Conservation (phyloP, 2,329 filamentous ascomycete genomes). For the Nothophoma quercina region DNA sequence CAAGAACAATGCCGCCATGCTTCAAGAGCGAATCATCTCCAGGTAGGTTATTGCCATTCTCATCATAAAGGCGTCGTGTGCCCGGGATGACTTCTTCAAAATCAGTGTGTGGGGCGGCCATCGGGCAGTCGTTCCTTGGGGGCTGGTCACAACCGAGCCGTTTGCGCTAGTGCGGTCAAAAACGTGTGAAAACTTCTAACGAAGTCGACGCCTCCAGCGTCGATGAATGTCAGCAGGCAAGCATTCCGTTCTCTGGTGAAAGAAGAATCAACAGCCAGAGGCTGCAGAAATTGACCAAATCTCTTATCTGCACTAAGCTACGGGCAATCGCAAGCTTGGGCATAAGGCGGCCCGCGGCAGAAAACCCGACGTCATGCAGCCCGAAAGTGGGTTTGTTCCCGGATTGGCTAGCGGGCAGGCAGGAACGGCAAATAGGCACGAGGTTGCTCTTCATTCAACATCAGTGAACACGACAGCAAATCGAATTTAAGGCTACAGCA, state of each 20-base stretch:
- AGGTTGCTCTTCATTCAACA: neutral
- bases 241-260: slow-evolving; percentile 21
- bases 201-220: slow-evolving; percentile 30
- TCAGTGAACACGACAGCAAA: too few species aligned
- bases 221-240: slow-evolving; percentile 27
- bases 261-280: slow-evolving; percentile 3
- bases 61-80: slow-evolving; percentile 27
- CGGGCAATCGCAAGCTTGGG: slow-evolving; percentile 9
- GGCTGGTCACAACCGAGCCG: slow-evolving; percentile 6
- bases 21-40: slow-evolving; percentile 30
- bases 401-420: neutral
- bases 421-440: slow-evolving; percentile 1
- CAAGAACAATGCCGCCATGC: slow-evolving; percentile 54
- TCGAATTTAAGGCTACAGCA: too few species aligned
- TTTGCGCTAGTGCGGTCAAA: slow-evolving; percentile 16
- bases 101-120: slow-evolving; percentile 16
- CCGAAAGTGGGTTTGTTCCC: neutral
- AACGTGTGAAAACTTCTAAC: slow-evolving; percentile 16
- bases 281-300: slow-evolving; percentile 14
- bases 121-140: slow-evolving; percentile 2
- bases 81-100: slow-evolving; percentile 29
- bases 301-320: slow-evolving; percentile 22
- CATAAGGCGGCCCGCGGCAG: slow-evolving; percentile 8
- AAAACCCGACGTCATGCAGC: slow-evolving; percentile 12
- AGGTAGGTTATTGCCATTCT: slow-evolving; percentile 39